Percentiles rank a stretch among this genome's conserved stretches.
phyloP scores from a whole-genome alignment of 805 yeast species.

The Candida odintsovae region DNA sequence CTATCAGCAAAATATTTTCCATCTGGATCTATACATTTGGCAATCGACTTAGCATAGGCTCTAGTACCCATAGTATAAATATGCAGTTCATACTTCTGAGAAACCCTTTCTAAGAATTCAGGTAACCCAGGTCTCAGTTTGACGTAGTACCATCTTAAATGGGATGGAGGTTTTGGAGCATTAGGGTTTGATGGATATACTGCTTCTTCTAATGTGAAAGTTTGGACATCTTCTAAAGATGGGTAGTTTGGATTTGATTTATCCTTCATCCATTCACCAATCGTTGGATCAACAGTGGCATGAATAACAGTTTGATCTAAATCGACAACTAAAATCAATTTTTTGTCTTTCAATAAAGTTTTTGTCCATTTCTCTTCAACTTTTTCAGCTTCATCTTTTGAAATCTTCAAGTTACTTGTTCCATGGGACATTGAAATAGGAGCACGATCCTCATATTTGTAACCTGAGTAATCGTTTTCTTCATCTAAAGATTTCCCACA shows the following conservation, averaged over 20 bases:
- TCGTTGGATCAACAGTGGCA: slow-evolving; percentile 96
- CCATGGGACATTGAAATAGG: slow-evolving; percentile 89
- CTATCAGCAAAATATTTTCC: slow-evolving; percentile 87
- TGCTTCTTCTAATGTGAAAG: slow-evolving; percentile 67
- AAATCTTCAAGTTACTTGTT: slow-evolving; percentile 75
- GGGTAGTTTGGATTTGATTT: slow-evolving; percentile 79
- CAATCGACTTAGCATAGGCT: slow-evolving; percentile 84
- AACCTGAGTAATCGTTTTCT: slow-evolving; percentile 71
- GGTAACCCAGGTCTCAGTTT: slow-evolving; percentile 84
- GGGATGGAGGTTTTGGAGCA: slow-evolving; percentile 53
- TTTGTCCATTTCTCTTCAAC: slow-evolving; percentile 66
- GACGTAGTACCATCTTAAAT: slow-evolving; percentile 78
- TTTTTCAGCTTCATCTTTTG: slow-evolving; percentile 79
- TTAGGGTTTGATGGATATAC: slow-evolving; percentile 50
- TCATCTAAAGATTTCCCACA: slow-evolving; percentile 44
- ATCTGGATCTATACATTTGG: slow-evolving; percentile 85
- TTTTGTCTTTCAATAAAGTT: slow-evolving; percentile 53
- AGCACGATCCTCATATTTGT: slow-evolving; percentile 54
- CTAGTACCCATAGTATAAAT: slow-evolving; percentile 98
- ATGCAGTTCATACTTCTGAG: slow-evolving; percentile 77
- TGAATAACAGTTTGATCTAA: slow-evolving; percentile 96
- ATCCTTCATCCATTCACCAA: slow-evolving; percentile 92
- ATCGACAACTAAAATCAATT: slow-evolving; percentile 89
- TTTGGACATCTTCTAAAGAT: slow-evolving; percentile 73
- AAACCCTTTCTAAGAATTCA: slow-evolving; percentile 61